Conservation (phyloP, 2,329 filamentous ascomycete species). For the Xylariales sp. region DNA sequence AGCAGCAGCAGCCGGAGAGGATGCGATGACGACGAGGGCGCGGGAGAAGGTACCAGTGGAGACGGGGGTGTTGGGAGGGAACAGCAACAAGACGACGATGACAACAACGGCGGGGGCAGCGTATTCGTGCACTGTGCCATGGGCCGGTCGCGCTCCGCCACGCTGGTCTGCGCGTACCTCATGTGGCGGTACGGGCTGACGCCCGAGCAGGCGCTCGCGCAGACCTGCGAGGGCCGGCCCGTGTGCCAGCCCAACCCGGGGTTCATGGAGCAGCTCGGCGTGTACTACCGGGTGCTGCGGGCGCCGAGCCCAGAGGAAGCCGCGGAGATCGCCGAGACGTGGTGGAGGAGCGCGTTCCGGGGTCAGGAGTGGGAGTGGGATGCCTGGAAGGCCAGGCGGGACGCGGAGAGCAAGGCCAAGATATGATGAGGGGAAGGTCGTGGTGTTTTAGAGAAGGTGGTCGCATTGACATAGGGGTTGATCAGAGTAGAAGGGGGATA, state of each 20-base stretch:
- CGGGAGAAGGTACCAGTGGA: too few species aligned
- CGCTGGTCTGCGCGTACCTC: neutral
- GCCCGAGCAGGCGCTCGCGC: neutral
- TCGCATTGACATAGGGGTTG: too few species aligned
- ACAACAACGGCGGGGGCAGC: too few species aligned
- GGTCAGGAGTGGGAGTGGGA: constrained; percentile 1
- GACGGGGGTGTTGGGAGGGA: too few species aligned
- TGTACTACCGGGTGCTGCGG: neutral
- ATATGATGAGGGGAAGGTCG: too few species aligned
- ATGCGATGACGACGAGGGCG: too few species aligned
- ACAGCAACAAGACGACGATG: too few species aligned
- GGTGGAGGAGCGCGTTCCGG: neutral
- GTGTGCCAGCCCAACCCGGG: constrained; percentile 3
- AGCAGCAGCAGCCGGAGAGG: too few species aligned
- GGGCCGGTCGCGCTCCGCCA: constrained; percentile 2
- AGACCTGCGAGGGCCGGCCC: neutral
- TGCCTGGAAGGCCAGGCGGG: too few species aligned
- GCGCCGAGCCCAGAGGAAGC: neutral
- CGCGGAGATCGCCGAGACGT: neutral
- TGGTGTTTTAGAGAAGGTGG: too few species aligned
- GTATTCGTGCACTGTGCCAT: constrained; percentile 4
- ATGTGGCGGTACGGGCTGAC: constrained; percentile 1
- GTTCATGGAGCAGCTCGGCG: constrained; percentile 4
- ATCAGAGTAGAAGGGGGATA: too few species aligned
- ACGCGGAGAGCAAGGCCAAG: too few species aligned